A percentile compares a stretch with the other conserved stretches of the same genome.
Conservation (phyloP, 176 grass and related monocot genomes). For the Puccinellia tenuiflora region DNA sequence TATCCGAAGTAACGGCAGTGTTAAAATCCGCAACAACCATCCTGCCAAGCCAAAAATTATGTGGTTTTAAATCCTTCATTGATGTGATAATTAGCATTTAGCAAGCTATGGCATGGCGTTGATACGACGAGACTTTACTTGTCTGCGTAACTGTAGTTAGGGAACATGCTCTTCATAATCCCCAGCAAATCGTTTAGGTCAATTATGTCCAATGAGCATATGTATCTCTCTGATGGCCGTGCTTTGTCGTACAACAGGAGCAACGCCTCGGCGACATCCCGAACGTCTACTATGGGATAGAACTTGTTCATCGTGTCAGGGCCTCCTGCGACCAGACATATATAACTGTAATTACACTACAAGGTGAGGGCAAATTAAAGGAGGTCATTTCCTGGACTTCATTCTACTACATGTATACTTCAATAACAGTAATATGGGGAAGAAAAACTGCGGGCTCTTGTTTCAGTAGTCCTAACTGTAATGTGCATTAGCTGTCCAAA, state of each 20-base stretch:
- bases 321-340: background rate
- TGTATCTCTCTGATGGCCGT: background rate
- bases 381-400: background rate
- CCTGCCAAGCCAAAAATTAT: background rate
- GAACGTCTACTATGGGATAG: conserved; percentile 13
- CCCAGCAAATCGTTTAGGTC: background rate
- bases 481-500: background rate
- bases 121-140: background rate
- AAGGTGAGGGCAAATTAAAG: background rate
- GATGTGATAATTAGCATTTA: background rate
- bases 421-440: background rate
- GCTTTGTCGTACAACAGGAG: background rate
- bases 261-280: conserved; percentile 7
- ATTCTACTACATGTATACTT: background rate
- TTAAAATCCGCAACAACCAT: background rate
- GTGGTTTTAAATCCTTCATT: background rate
- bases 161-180: conserved; percentile 4
- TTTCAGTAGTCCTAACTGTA: background rate
- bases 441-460: background rate
- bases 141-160: conserved; percentile 15
- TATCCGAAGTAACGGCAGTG: background rate
- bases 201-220: background rate
- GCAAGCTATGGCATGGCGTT: background rate
- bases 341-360: background rate
- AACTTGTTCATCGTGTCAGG: background rate